phyloP scores from a whole-genome alignment of 2,329 filamentous ascomycete species.

The Sporothrix curviconia region DNA sequence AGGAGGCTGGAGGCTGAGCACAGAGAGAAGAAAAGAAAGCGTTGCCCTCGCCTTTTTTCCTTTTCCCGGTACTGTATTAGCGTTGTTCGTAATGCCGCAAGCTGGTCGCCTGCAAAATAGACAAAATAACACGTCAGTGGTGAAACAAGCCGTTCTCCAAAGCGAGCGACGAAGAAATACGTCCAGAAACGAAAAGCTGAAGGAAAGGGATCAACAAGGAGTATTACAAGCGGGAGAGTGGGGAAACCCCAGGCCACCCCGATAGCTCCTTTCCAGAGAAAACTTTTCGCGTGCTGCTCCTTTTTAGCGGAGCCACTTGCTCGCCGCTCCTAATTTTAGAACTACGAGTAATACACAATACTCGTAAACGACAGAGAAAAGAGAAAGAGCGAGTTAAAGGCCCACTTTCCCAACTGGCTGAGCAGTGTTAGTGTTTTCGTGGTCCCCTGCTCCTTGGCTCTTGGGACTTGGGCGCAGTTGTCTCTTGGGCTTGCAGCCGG shows the following conservation, averaged over 20 bases:
- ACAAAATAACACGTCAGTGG: slow-evolving; percentile 3
- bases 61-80: too few species aligned
- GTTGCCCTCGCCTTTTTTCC: too few species aligned
- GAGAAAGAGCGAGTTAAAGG: too few species aligned
- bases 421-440: background rate
- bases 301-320: slow-evolving; percentile 5
- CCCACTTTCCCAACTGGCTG: too few species aligned
- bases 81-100: background rate
- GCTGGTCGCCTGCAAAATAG: background rate
- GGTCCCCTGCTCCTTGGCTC: background rate
- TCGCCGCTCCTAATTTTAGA: slow-evolving; percentile 15
- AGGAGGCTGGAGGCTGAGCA: background rate
- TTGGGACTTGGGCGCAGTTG: background rate
- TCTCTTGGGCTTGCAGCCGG: background rate
- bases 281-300: background rate
- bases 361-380: too few species aligned
- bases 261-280: background rate
- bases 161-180: too few species aligned
- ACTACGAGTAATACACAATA: background rate
- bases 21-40: background rate
- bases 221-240: background rate
- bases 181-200: background rate
- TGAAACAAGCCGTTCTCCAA: slow-evolving; percentile 2
- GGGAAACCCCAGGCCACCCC: background rate
- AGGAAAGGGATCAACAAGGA: background rate